Evolutionary conservation across 179 eudicot species (phyloP).

Genomic region (Corrigiola litoralis): DNA sequence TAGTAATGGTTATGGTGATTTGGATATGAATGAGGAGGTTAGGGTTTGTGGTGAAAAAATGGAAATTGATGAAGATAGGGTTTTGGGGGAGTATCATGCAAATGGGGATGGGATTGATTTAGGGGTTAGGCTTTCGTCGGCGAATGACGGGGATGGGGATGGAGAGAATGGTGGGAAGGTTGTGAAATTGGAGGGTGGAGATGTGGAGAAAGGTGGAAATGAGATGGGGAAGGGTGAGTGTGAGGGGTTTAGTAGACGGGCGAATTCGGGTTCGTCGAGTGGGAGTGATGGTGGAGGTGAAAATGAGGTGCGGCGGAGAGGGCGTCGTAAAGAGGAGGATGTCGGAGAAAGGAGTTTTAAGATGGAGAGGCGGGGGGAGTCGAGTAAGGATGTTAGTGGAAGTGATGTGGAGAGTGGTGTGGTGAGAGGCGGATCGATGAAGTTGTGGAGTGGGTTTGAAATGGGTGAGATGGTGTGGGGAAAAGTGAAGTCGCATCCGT

Average conservation of each 20-base stretch:
- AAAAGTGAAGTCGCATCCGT: slow-evolving; percentile 96
- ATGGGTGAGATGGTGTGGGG: slow-evolving; percentile 99
- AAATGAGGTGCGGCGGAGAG: neutral
- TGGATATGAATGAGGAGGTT: slow-evolving; percentile 18
- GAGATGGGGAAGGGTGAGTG: neutral
- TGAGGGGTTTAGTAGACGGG: neutral
- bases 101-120: slow-evolving; percentile 15
- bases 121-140: slow-evolving; percentile 9
- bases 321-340: slow-evolving; percentile 5
- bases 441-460: slow-evolving; percentile 45
- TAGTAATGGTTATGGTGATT: slow-evolving; percentile 8
- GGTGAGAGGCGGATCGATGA: slow-evolving; percentile 10
- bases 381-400: slow-evolving; percentile 23
- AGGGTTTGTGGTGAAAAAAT: slow-evolving; percentile 12
- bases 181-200: slow-evolving; percentile 10
- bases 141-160: slow-evolving; percentile 16
- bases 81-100: slow-evolving; percentile 18
- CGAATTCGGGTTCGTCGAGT: slow-evolving; percentile 1
- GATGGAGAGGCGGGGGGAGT: slow-evolving; percentile 13
- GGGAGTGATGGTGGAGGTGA: neutral
- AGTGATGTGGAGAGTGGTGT: slow-evolving; percentile 22
- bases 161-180: slow-evolving; percentile 20
- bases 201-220: neutral
- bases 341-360: slow-evolving; percentile 13
- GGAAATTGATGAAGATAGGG: slow-evolving; percentile 23